Conservation (phyloP, 2,329 filamentous ascomycete species). For the Shiraia bambusicola region DNA sequence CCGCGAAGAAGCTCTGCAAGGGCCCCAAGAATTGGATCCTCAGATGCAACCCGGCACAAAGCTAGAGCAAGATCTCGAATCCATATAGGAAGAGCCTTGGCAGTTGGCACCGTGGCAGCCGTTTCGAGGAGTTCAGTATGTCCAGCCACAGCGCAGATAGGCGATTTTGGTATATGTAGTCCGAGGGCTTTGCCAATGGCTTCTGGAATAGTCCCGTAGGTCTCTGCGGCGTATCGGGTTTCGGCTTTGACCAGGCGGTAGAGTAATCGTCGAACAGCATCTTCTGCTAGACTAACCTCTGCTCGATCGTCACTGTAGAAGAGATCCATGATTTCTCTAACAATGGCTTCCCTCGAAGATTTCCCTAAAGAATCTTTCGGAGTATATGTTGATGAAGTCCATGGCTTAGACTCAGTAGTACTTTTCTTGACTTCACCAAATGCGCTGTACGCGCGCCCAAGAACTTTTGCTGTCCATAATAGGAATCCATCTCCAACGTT, state of each 20-base stretch:
- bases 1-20: constrained; percentile 66
- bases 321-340: constrained; percentile 40
- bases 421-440: constrained; percentile 64
- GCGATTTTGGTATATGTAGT: constrained; percentile 19
- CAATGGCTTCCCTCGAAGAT: constrained; percentile 39
- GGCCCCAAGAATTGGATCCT: constrained; percentile 69
- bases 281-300: constrained; percentile 50
- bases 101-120: constrained; percentile 16
- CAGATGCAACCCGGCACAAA: constrained; percentile 53
- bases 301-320: constrained; percentile 43
- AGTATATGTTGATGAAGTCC: constrained; percentile 23
- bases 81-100: constrained; percentile 53
- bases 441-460: constrained; percentile 72
- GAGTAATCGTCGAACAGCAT: constrained; percentile 37
- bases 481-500: constrained; percentile 69
- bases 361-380: constrained; percentile 28
- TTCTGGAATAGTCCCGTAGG: constrained; percentile 32
- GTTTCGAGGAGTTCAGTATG: constrained; percentile 17
- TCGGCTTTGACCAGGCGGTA: constrained; percentile 26
- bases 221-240: constrained; percentile 28
- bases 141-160: constrained; percentile 2
- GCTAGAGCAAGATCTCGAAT: constrained; percentile 61
- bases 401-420: constrained; percentile 24
- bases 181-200: constrained; percentile 33
- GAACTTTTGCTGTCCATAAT: constrained; percentile 79